Percentiles rank a stretch among this genome's conserved stretches.
phyloP scores from a whole-genome alignment of 192 early-diverging fungal species.

The Haplosporangium gracile region DNA sequence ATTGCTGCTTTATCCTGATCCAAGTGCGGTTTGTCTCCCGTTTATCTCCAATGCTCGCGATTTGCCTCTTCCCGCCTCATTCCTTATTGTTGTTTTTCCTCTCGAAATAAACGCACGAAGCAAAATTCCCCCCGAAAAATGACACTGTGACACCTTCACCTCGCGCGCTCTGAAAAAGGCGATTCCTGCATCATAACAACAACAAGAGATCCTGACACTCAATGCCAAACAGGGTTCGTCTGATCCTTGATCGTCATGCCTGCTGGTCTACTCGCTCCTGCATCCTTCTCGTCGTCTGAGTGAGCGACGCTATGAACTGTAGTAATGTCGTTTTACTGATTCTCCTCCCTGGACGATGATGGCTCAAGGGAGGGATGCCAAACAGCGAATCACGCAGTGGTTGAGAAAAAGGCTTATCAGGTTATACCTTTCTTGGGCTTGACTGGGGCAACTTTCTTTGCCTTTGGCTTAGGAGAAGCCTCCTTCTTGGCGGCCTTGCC shows the following conservation, averaged over 20 bases:
- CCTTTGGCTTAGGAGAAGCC: neutral
- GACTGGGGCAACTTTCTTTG: conserved; percentile 3
- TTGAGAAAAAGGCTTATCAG: neutral
- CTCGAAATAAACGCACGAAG: neutral
- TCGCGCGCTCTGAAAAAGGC: neutral
- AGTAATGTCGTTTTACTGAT: no score
- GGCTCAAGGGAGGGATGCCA: neutral
- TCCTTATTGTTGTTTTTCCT: neutral
- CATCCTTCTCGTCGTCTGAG: neutral
- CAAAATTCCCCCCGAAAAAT: neutral
- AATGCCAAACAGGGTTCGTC: neutral
- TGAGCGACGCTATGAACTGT: neutral
- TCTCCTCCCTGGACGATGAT: neutral
- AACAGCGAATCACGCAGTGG: neutral
- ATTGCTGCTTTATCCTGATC: neutral
- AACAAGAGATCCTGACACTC: neutral
- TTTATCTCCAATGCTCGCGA: no score
- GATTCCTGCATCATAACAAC: neutral
- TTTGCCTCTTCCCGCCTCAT: neutral
- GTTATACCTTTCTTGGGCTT: conserved; percentile 38
- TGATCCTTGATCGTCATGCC: neutral
- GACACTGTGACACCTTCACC: neutral
- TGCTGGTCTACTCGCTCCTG: neutral
- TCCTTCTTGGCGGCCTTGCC: conserved; percentile 25
- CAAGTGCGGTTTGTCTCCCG: no score